Evolutionary conservation across 2,329 filamentous ascomycete species (phyloP), one percentile per base, ranked within the genome.

Genomic region (Venturia effusa): DNA sequence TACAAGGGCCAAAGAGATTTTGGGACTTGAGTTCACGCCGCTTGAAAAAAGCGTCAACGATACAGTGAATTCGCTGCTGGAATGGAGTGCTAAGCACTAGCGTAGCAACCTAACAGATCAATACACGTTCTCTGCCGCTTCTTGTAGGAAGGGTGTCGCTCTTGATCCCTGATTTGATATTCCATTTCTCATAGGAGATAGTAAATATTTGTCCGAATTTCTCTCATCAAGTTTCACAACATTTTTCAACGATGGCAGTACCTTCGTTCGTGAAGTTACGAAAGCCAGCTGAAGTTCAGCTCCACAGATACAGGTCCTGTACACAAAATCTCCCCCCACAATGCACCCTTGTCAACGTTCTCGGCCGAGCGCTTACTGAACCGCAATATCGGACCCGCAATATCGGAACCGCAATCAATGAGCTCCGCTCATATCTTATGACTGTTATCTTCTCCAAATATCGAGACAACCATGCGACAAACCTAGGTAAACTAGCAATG

Each of bases 401-500:
- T 22, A 22, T 22, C 19, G n/a, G 17, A 7, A 22, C 19, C 19
- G 19, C 13, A 45, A 45, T n/a, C 13, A 22, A 22, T 8, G 7
- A n/a, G 41, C 41, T n/a, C 41, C 41, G 5, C 19, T 19, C 41
- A 7, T 22, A 45, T 45, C 41, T n/a, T n/a, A 45, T 45, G 5
- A 37, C 34, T 45, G 41, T 22, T n/a, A 45, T 45, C 19, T 22
- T 37, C 34, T 11, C 11, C 34, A 37, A 5, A 11, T n/a, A 22
- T 22, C 11, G 5, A 10, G 41, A 45, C 19, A 22, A n/a, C n/a
- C n/a, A n/a, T n/a, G n/a, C n/a, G 75, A 74, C 59, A 75, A 74
- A 63, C 76, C 75, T 24, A 81, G 80, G 67, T 73, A 65, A 67
- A 70, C 69, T 39, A 11, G 34, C 34, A 11, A 37, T 37, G 34